These are phyloP conservation scores for Populus deltoides DNA, from an alignment of 345 rosid genomes.

Conservation along the genomic window DNA sequence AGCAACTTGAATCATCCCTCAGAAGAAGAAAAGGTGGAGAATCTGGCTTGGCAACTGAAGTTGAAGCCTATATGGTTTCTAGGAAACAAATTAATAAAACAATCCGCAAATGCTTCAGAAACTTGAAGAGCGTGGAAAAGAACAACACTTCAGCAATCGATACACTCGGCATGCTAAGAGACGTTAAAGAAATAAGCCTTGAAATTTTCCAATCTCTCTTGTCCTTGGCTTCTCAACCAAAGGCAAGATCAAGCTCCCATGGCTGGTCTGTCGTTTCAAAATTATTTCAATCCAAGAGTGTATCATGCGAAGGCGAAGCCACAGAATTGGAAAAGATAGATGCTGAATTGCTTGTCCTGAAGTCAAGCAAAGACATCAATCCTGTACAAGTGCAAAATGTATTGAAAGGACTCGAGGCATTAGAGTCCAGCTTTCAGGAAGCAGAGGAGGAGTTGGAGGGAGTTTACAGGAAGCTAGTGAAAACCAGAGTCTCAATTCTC, in stretches of 20 bases:
- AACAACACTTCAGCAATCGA: neutral
- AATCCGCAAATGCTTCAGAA: neutral
- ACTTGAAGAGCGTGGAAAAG: neutral
- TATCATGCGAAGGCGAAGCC: neutral
- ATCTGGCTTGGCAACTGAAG: slow-evolving; percentile 2
- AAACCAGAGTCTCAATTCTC: slow-evolving; percentile 3
- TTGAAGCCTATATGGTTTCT: neutral
- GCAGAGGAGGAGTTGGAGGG: neutral
- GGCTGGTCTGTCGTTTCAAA: neutral
- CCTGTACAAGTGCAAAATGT: neutral
- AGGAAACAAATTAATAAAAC: slow-evolving; percentile 2
- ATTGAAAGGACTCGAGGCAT: neutral
- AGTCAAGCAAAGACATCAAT: neutral
- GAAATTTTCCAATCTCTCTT: neutral
- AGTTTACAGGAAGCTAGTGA: neutral
- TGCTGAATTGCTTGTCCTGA: neutral
- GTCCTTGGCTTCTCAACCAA: neutral
- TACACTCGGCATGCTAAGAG: neutral
- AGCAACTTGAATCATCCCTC: slow-evolving; percentile 10
- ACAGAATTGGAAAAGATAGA: neutral
- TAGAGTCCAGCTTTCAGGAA: neutral
- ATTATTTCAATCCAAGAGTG: neutral
- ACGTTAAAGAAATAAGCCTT: neutral
- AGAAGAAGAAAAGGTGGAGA: slow-evolving; percentile 1
- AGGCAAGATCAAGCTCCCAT: neutral